Evolutionary conservation across 176 grass and related monocot genomes (phyloP).

Genomic region (Poa pratensis): DNA sequence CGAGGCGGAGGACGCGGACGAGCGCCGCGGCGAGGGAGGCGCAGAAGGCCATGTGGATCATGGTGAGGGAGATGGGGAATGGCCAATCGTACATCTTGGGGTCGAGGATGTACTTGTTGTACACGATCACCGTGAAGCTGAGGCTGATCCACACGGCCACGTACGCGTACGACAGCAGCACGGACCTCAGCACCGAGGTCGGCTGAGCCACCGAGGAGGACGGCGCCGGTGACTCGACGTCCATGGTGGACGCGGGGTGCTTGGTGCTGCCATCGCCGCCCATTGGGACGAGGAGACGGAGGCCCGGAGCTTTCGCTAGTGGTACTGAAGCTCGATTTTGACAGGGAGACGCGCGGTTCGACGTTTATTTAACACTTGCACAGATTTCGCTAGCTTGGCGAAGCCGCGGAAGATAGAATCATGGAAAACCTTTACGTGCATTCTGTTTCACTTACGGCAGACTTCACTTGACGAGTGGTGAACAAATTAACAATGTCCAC

Average conservation of each 20-base stretch:
- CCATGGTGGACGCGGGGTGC: slow-evolving; percentile 17
- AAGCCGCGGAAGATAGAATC: not conserved
- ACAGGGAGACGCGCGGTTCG: not conserved
- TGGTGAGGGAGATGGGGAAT: slow-evolving; percentile 84
- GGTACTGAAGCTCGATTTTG: not conserved
- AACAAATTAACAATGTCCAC: not conserved
- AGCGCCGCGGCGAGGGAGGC: slow-evolving; percentile 55
- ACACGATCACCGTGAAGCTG: slow-evolving; percentile 84
- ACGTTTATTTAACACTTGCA: not conserved
- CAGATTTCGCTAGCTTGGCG: not conserved
- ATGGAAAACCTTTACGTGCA: slow-evolving; percentile 9
- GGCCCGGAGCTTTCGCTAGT: not conserved
- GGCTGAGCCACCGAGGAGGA: not conserved
- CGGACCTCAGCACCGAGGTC: slow-evolving; percentile 53
- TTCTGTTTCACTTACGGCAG: not conserved
- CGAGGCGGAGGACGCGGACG: slow-evolving; percentile 70
- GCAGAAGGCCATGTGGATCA: slow-evolving; percentile 93
- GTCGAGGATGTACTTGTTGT: slow-evolving; percentile 95
- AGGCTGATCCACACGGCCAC: slow-evolving; percentile 83
- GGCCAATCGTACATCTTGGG: slow-evolving; percentile 93
- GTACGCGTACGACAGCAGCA: slow-evolving; percentile 79
- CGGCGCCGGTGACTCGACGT: slow-evolving; percentile 1
- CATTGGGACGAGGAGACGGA: slow-evolving; percentile 17
- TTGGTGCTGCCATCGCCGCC: slow-evolving; percentile 15
- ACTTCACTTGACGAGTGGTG: not conserved